A percentile compares a stretch with the other conserved stretches of the same genome.
These are phyloP conservation scores for Helminthosporium solani DNA, from an alignment of 2,329 filamentous ascomycete species.

Conservation along the genomic window DNA sequence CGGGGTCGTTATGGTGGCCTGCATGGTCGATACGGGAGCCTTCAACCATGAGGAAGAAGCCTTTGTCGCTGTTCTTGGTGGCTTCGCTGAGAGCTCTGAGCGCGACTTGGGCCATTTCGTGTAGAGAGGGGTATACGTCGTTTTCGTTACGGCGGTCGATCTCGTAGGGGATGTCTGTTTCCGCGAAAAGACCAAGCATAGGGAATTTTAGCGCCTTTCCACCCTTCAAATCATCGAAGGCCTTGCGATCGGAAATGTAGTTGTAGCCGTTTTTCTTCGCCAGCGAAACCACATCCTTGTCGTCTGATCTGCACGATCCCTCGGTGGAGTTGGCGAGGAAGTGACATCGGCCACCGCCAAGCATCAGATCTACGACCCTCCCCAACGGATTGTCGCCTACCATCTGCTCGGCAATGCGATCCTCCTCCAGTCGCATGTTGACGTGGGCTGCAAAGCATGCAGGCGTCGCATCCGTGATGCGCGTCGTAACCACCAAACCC, in stretches of 20 bases:
- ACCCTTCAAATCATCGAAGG: constrained; percentile 71
- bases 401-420: constrained; percentile 90
- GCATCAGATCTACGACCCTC: constrained; percentile 83
- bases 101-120: constrained; percentile 86
- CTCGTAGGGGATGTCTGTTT: constrained; percentile 84
- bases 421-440: constrained; percentile 74
- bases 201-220: constrained; percentile 73
- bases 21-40: constrained; percentile 95
- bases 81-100: constrained; percentile 77
- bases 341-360: constrained; percentile 90
- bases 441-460: constrained; percentile 94
- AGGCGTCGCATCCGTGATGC: constrained; percentile 93
- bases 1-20: constrained; percentile 62
- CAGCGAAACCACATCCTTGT: constrained; percentile 70
- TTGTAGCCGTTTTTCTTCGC: constrained; percentile 79
- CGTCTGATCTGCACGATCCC: constrained; percentile 80
- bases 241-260: constrained; percentile 70
- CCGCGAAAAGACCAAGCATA: constrained; percentile 80
- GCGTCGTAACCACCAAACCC: constrained; percentile 90
- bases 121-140: constrained; percentile 80
- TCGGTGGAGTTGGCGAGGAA: constrained; percentile 80
- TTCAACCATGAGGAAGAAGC: constrained; percentile 99
- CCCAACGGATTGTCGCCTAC: constrained; percentile 85
- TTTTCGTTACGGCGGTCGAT: constrained; percentile 80
- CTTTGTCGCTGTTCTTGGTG: constrained; percentile 79